Base-by-base conservation (phyloP, 1,284 basidiomycete genomes). In the Fomitopsis schrenkii region DNA sequence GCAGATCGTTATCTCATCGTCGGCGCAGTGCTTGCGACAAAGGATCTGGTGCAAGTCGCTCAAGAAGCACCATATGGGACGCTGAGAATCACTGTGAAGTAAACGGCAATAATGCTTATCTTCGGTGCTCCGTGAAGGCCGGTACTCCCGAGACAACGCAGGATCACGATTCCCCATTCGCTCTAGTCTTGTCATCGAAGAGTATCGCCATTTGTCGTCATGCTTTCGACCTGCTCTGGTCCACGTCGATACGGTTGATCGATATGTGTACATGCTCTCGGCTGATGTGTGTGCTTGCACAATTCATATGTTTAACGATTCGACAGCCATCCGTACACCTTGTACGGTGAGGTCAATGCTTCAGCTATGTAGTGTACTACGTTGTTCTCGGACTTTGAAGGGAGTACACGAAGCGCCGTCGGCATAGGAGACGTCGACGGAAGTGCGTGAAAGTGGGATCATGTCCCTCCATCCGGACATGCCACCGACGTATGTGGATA, bases 1-100 rank as follows among this genome's bases (percentile, higher is more conserved):
- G 19, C 22, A 28, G 28, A 50, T 50, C 33, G 26, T 9, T 58
- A 54, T 40, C 36, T 59, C 28, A 17, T 58, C 19, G 46, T 46
- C 66, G 62, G 28, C 57, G 19, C 67, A 90, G 89, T 87, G 44
- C 81, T 90, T 52, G 79, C 82, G 19, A 90, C 88, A 44, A 90
- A 90, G 70, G 76, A 86, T 62, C 75, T 87, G 22, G 66, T 90
- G 50, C 75, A 71, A 40, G 73, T 90, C 45, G 68, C 77, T 28
- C 89, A 91, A 70, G 70, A 71, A 17, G 76, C 77, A 59, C 68
- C 86, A 14, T 87, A 87, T 68, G 85, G 82, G 67, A 71, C 70
- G 42, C 68, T 83, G 66, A 75, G 71, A 50, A 79, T 83, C 62
- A 72, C 63, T 38, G 72, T 77, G 36, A 75, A 75, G 65, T 70